Conservation (phyloP, 192 early-diverging fungal genomes). For the Entrophospora sp. region DNA sequence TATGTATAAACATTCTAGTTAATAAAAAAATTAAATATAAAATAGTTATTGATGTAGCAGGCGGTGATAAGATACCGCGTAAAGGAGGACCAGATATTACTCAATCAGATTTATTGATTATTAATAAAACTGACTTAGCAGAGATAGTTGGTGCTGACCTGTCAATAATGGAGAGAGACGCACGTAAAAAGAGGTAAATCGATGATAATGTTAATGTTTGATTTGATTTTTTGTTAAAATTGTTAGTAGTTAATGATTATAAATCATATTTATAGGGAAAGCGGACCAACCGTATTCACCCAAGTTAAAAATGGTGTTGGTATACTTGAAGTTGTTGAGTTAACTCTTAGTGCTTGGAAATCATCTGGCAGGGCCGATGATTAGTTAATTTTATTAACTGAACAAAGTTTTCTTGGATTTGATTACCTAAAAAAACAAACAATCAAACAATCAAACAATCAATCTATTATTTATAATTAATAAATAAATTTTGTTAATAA, state of each 20-base stretch:
- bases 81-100: slow-evolving; percentile 99
- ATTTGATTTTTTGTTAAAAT: too few relatives aligned
- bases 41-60: slow-evolving; percentile 89
- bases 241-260: too few relatives aligned
- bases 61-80: slow-evolving; percentile 94
- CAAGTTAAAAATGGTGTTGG: slow-evolving; percentile 86
- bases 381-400: too few relatives aligned
- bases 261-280: slow-evolving; percentile 37
- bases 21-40: too few relatives aligned
- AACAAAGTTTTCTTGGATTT: too few relatives aligned
- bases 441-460: too few relatives aligned
- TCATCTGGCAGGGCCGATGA: slow-evolving; percentile 40
- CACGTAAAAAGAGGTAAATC: slow-evolving; percentile 65
- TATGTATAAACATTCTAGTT: background rate
- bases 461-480: too few relatives aligned
- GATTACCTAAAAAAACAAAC: too few relatives aligned
- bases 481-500: background rate
- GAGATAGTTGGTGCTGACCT: slow-evolving; percentile 85
- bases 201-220: too few relatives aligned
- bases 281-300: slow-evolving; percentile 85
- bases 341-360: slow-evolving; percentile 57
- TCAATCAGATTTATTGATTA: slow-evolving; percentile 85
- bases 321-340: slow-evolving; percentile 69
- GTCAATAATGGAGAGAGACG: slow-evolving; percentile 84
- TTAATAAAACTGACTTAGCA: slow-evolving; percentile 97